These are phyloP conservation scores for Magnaporthiopsis incrustans DNA, from an alignment of 2,329 filamentous ascomycete genomes.

Conservation along the genomic window DNA sequence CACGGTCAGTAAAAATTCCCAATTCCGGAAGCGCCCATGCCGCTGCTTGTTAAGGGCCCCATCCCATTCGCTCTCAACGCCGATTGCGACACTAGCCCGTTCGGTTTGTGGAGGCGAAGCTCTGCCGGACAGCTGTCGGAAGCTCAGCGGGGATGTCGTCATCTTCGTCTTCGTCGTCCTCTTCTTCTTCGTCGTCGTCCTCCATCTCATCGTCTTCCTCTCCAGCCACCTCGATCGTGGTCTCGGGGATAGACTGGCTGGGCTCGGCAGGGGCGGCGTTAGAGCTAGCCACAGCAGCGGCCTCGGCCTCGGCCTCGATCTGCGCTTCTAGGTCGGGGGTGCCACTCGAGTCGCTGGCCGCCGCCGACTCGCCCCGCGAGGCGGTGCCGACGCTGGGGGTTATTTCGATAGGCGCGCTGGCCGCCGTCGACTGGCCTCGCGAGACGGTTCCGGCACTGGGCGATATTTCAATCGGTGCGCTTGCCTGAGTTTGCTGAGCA, in stretches of 20 bases:
- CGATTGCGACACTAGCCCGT: background rate
- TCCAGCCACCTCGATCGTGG: background rate
- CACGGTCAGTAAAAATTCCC: no score
- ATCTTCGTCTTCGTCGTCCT: constrained; percentile 19
- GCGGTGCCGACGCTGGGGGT: background rate
- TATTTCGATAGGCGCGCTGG: background rate
- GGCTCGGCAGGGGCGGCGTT: background rate
- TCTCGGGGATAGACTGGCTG: background rate
- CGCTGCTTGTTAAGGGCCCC: no score
- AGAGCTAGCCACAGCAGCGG: background rate
- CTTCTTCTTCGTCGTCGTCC: constrained; percentile 12
- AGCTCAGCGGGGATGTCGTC: constrained; percentile 26
- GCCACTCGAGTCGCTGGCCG: background rate
- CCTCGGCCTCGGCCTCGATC: background rate
- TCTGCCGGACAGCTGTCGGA: constrained; percentile 22
- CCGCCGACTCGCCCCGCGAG: background rate
- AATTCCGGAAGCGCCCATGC: no score
- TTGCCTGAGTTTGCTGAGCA: background rate
- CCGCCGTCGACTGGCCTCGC: background rate
- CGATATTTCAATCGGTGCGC: background rate
- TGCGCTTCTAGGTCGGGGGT: constrained; percentile 1
- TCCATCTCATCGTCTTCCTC: constrained; percentile 10
- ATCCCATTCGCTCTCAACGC: no score
- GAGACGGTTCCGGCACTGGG: background rate
- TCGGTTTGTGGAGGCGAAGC: constrained; percentile 11